These are phyloP conservation scores for Arachis stenosperma DNA, from an alignment of 306 rosid species.

Conservation along the genomic window DNA sequence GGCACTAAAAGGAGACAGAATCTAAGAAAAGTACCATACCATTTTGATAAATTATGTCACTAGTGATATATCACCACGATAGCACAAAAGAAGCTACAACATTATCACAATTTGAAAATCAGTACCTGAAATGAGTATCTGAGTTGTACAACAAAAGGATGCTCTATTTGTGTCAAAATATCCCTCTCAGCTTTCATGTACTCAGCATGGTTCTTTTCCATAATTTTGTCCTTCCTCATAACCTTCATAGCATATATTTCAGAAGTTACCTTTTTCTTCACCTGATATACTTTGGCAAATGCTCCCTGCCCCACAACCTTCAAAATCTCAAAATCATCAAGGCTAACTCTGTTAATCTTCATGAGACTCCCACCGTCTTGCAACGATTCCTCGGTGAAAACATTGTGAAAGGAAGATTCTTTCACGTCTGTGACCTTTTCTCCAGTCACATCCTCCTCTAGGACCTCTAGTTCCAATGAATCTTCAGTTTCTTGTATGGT, in stretches of 20 bases:
- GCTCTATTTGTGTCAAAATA: constrained; percentile 82
- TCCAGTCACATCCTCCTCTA: constrained; percentile 40
- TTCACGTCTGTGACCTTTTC: constrained; percentile 45
- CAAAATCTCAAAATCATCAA: constrained; percentile 89
- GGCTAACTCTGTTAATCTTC: constrained; percentile 61
- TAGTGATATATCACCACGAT: constrained; percentile 13
- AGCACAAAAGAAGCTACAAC: constrained; percentile 10
- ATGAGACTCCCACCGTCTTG: constrained; percentile 39
- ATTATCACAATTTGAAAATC: constrained; percentile 19
- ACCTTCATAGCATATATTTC: constrained; percentile 99
- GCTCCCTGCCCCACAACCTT: constrained; percentile 99
- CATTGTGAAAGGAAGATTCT: constrained; percentile 43
- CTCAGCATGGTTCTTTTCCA: constrained; percentile 95
- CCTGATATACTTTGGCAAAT: constrained; percentile 94
- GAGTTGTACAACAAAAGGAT: constrained; percentile 86
- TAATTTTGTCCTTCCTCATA: constrained; percentile 93
- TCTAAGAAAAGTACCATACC: neutral
- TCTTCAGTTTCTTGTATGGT: constrained; percentile 65
- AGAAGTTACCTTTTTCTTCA: constrained; percentile 83
- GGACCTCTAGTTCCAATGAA: constrained; percentile 55
- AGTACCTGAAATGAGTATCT: constrained; percentile 95
- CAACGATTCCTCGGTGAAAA: constrained; percentile 41
- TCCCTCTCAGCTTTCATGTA: constrained; percentile 99
- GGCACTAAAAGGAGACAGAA: neutral
- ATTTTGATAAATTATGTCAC: constrained; percentile 7